Base-by-base conservation (phyloP, 2,329 filamentous ascomycete genomes). In the Ciborinia camelliae region DNA sequence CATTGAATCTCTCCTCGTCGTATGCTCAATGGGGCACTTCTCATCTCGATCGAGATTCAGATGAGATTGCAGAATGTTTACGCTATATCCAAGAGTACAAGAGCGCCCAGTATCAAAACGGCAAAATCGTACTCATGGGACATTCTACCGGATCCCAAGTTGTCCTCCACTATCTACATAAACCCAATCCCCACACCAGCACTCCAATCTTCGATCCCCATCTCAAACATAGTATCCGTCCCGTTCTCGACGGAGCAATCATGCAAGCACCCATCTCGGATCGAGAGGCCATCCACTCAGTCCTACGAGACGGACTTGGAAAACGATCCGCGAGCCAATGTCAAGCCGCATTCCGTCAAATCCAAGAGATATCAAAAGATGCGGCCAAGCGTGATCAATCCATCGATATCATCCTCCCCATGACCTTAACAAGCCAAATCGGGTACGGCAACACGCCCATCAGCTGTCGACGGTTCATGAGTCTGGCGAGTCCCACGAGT, bases 111-210 rank as follows among this genome's bases (percentile, higher is more conserved):
- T 59, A 26, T 7, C 28, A 8, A 3, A 32, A 59, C 65, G 78
- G 77, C 9, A 86, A 85, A 64, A 71, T 89, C 23, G 84, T 87
- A 32, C 75, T 89, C 47, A 87, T 90, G 85, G 87, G 87, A 2
- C 86, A 89, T 71, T 86, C 83, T 1, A 90, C 87, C 0, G 87
- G 87, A 0, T 88, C 83, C 68, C 87, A 90, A 74, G 86, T 88
- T 72, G 80, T 85, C 12, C 80, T 90, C 76, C 84, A 88, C 70
- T 90, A 89, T 68, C 72, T 88, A 1, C 75, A 77, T 66, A 74
- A 77, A 4, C 73, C 76, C 2, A 81, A 80, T 62, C 79, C 74
- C 4, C 73, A 75, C 66, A 59, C 55, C 7, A 59, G 28, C 41
- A 59, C 55, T 2, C 55, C 55, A 6, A 59, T 47, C n/a, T 59